Evolutionary conservation across 2,329 filamentous ascomycete species (phyloP).

Genomic region (Calycina herbarum): DNA sequence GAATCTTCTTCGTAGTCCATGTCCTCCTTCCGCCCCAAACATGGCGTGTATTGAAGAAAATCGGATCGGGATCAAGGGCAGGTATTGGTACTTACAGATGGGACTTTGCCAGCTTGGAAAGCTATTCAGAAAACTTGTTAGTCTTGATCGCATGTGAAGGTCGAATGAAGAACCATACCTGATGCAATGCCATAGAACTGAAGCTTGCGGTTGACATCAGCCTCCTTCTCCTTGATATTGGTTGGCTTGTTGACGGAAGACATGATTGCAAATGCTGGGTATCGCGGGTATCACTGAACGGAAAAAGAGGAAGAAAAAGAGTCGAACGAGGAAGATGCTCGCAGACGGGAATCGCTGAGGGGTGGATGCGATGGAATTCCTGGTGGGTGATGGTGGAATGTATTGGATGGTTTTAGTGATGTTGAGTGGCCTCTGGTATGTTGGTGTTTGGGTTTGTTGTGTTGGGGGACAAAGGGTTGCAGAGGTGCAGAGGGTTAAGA

Average conservation of each 20-base stretch:
- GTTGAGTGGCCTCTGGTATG: background rate
- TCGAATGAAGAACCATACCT: constrained; percentile 45
- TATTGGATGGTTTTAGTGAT: background rate
- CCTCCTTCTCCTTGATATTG: constrained; percentile 34
- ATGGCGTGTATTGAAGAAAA: background rate
- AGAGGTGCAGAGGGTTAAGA: background rate
- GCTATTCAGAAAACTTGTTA: constrained; percentile 48
- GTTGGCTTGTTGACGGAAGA: constrained; percentile 34
- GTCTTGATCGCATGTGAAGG: background rate
- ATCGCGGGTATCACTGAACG: constrained; percentile 9
- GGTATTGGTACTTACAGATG: constrained; percentile 51
- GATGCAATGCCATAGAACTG: constrained; percentile 88
- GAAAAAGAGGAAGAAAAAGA: background rate
- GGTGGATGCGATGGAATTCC: background rate
- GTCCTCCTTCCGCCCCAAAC: background rate
- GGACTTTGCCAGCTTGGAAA: constrained; percentile 86
- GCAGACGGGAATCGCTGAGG: background rate
- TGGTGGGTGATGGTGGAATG: background rate
- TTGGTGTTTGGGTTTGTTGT: background rate
- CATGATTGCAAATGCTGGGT: constrained; percentile 10
- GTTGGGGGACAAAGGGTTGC: background rate
- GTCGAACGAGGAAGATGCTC: background rate
- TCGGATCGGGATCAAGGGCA: background rate
- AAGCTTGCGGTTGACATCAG: constrained; percentile 86
- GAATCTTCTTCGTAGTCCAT: background rate